These are phyloP conservation scores for Thelonectria olida DNA, from an alignment of 2,329 filamentous ascomycete genomes.

Conservation along the genomic window DNA sequence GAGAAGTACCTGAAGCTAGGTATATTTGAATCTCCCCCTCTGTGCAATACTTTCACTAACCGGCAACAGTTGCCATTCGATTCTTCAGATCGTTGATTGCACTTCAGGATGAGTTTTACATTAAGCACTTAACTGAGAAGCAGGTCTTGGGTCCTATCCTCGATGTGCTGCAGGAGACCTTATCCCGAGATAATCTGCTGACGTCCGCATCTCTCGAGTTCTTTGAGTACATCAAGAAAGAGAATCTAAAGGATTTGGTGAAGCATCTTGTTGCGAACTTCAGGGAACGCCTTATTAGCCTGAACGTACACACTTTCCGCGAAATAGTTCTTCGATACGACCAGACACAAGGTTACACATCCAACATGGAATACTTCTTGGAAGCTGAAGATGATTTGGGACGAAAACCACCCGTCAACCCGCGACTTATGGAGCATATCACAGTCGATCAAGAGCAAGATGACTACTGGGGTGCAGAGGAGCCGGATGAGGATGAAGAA, in stretches of 20 bases:
- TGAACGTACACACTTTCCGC: conserved; percentile 88
- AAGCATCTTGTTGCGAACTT: conserved; percentile 87
- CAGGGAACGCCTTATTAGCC: conserved; percentile 76
- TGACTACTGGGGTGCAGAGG: conserved; percentile 91
- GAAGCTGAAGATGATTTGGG: conserved; percentile 72
- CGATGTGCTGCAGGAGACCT: conserved; percentile 82
- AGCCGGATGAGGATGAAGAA: conserved; percentile 81
- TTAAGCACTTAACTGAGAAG: conserved; percentile 83
- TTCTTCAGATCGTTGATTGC: conserved; percentile 90
- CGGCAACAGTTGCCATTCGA: conserved; percentile 79
- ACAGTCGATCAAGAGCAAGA: conserved; percentile 83
- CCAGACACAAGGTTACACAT: conserved; percentile 74
- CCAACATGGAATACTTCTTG: conserved; percentile 75
- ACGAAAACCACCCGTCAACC: conserved; percentile 52
- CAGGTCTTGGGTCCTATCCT: conserved; percentile 85
- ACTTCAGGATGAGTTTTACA: conserved; percentile 91
- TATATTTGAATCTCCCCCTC: conserved; percentile 52
- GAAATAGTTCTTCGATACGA: conserved; percentile 81
- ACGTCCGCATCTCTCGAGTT: conserved; percentile 95
- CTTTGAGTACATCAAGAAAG: conserved; percentile 88
- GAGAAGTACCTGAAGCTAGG: conserved; percentile 94
- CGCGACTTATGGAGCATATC: conserved; percentile 77
- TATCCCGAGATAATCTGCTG: conserved; percentile 91
- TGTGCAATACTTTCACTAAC: conserved; percentile 36
- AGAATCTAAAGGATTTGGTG: conserved; percentile 82